These are phyloP conservation scores for Pythium rhizo-oryzae DNA, from an alignment of 352 stramenopile species.

Conservation along the genomic window DNA sequence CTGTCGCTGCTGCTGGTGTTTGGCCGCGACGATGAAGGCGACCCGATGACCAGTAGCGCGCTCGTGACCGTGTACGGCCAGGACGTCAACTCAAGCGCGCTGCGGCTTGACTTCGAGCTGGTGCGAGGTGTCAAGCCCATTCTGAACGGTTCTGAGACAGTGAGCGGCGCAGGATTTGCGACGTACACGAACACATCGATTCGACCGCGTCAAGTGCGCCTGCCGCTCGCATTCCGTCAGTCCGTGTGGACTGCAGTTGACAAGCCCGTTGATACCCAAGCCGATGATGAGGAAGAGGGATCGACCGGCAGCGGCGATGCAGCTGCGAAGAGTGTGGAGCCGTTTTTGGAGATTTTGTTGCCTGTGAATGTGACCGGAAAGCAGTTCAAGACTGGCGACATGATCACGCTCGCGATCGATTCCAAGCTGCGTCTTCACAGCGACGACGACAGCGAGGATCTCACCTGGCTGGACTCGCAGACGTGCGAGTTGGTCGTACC, in stretches of 20 bases:
- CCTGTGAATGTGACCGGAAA: slow-evolving; percentile 77
- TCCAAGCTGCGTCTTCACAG: slow-evolving; percentile 56
- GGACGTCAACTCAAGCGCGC: slow-evolving; percentile 37
- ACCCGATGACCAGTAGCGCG: slow-evolving; percentile 62
- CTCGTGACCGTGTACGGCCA: slow-evolving; percentile 50
- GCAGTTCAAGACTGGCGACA: slow-evolving; percentile 50
- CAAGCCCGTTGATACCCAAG: slow-evolving; percentile 2
- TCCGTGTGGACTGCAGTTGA: slow-evolving; percentile 43
- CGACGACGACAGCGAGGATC: slow-evolving; percentile 41
- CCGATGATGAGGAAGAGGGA: slow-evolving; percentile 1
- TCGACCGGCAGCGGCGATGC: background rate
- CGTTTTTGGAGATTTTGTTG: slow-evolving; percentile 57
- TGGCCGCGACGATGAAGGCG: slow-evolving; percentile 59
- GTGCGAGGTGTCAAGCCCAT: slow-evolving; percentile 53
- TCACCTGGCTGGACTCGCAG: slow-evolving; percentile 56
- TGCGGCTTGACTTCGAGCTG: slow-evolving; percentile 59
- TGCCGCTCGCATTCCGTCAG: slow-evolving; percentile 73
- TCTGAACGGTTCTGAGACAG: slow-evolving; percentile 15
- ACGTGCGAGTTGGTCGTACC: slow-evolving; percentile 53
- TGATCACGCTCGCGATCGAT: slow-evolving; percentile 57
- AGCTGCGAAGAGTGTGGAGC: slow-evolving; percentile 24
- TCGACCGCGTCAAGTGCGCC: slow-evolving; percentile 50
- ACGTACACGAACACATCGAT: slow-evolving; percentile 75
- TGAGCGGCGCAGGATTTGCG: slow-evolving; percentile 42
- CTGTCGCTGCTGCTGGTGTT: slow-evolving; percentile 83